Evolutionary conservation across 352 stramenopile genomes (phyloP), one percentile per base, ranked within the genome.

Genomic region (Phytophthora pini): DNA sequence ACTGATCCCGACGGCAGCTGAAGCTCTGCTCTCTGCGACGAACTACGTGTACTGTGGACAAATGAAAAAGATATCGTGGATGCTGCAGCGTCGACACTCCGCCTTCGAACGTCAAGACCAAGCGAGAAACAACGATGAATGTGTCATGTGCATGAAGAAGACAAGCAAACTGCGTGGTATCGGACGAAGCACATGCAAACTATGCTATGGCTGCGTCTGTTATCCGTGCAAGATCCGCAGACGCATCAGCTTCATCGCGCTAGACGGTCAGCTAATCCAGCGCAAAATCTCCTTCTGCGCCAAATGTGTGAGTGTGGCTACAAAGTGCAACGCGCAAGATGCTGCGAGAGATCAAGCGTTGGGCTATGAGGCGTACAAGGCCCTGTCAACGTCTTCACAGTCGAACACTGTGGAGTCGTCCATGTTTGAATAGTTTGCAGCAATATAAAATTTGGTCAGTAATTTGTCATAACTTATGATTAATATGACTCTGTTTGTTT

Each of bases 51-150:
- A 80, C 27, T 87, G 75, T 32, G 73, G 69, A 10, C 67, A 82
- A 12, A 80, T 80, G 75, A 80, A 80, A 47, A 88, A 84, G 48
- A 66, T 85, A 3, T 66, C 73, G 48, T 84, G 76, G 77, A 65
- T 68, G 52, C 24, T 72, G 15, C 46, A 75, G n/a, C 50, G 32
- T 22, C 59, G 34, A 31, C 59, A 57, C 17, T 62, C 51, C 5
- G 8, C 53, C 1, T 54, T 57, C 17, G 22, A 32, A 20, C 41
- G 46, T 34, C 40, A 64, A 27, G 52, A 43, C 13, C 26, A 58
- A 58, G n/a, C 22, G 9, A 12, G 40, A 46, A 32, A 20, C 24
- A 34, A 7, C 9, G 32, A 59, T 7, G 38, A 65, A 7, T 79
- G 71, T 13, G 47, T 69, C 5, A 68, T 55, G n/a, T 79, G 66